Base-by-base conservation (phyloP, 352 stramenopile genomes). In the Peronospora belbahrii region DNA sequence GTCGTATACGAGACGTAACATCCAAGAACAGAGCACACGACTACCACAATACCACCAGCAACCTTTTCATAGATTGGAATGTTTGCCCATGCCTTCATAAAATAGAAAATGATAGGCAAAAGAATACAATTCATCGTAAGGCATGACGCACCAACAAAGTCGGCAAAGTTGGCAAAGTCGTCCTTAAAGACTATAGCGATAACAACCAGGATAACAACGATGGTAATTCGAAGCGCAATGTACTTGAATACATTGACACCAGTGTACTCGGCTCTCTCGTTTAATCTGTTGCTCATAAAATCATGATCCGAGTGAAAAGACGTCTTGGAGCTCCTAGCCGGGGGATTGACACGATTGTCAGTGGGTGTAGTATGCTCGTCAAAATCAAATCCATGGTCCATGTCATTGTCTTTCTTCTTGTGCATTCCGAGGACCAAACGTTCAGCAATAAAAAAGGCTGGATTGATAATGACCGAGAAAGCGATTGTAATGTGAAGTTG, bases 91-190 rank as follows among this genome's bases (percentile, higher is more conserved):
- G 71, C 22, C 63, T 77, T 79, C 44, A 79, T 81, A 32, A 83
- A 55, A 67, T 85, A 85, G 45, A 85, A 82, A 2, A 69, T 28
- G 14, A 81, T 82, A 0, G 74, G 74, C 28, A 85, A 42, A 14
- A 83, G 67, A 43, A 83, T 82, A 50, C 69, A 83, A 58, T 74
- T 74, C 23, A 61, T 60, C 1, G 71, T 69, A 38, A 77, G 78
- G 56, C 62, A 63, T 25, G 68, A 85, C 0, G 74, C 68, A n/a
- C 68, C 74, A 5, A 81, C 48, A 11, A 85, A 82, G 50, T 83
- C 74, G 2, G 63, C 60, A 8, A 86, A 71, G 36, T 82, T 71
- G 15, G 61, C 47, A 28, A 86, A 82, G 24, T 81, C 56, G 51
- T 86, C 59, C 55, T 77, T 66, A 37, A 69, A 67, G 1, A 72